Base-by-base conservation (phyloP, 129 eudicot genomes). In the Artemisia annua region DNA sequence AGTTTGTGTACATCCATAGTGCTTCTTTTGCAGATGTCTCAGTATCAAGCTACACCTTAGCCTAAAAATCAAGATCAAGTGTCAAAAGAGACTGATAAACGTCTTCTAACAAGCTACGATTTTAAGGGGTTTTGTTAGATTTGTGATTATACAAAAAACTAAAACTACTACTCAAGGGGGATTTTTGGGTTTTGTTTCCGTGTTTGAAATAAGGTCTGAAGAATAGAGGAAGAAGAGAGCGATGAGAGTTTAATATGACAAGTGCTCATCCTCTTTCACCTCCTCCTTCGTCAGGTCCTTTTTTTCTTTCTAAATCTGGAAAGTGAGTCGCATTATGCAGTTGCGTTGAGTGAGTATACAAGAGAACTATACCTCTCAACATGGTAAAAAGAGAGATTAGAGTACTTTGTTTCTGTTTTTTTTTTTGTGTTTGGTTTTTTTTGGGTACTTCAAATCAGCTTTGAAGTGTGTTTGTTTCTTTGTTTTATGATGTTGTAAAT, bases 241-340 rank as follows among this genome's bases (percentile, higher is more conserved):
- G 98, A 94, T 79, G 98, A 84, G 98, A 94, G 84, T 67, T 64
- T 73, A 79, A 77, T 52, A 56, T 44, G 51, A 79, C 59, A 78
- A 75, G 97, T 81, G 98, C 98, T 94, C 97, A 90, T 94, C 98
- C 98, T 90, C 96, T 86, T 87, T 88, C 89, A 83, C 83, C 88
- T 86, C 93, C 85, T 72, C 84, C 80, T 85, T 64, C 82, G 46
- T 55, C 66, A 71, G 78, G 71, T 78, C 73, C 55, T 78, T 52
- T 72, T 72, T 51, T 70, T 70, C 16, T 72, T 60, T 67, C 60
- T 64, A 75, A 55, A 64, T 69, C 69, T 55, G 68, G 83, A 32
- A 58, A 75, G 80, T 62, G 84, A 60, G 85, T 58, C 49, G 55
- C 68, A 56, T 67, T 71, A 79, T 44, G 65, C 3, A 56, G 59